Conservation (phyloP, 805 yeast genomes). For the Starmerella sirachaensis region DNA sequence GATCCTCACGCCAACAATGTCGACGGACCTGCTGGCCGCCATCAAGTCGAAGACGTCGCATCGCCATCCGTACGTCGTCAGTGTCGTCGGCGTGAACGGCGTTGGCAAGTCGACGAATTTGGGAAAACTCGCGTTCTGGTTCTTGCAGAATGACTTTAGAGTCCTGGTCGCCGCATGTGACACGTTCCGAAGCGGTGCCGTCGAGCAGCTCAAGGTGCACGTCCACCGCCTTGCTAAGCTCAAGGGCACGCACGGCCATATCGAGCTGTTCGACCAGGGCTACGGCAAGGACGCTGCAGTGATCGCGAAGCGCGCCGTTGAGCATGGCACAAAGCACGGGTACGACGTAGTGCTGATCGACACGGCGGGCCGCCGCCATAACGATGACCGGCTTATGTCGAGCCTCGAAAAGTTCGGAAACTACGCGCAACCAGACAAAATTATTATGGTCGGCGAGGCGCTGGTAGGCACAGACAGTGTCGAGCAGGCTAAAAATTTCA, state of each 20-base stretch:
- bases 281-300: constrained; percentile 97
- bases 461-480: constrained; percentile 95
- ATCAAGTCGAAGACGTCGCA: constrained; percentile 37
- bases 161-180: constrained; percentile 94
- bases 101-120: constrained; percentile 95
- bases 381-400: constrained; percentile 89
- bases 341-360: constrained; percentile 87
- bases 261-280: constrained; percentile 85
- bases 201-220: constrained; percentile 92
- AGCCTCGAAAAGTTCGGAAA: constrained; percentile 90
- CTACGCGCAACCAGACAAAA: constrained; percentile 89
- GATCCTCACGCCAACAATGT: constrained; percentile 81
- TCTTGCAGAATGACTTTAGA: constrained; percentile 73
- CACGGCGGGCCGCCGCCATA: constrained; percentile 96
- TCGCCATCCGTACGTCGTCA: constrained; percentile 72
- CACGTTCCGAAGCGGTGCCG: constrained; percentile 96
- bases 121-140: constrained; percentile 91
- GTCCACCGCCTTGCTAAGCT: constrained; percentile 69
- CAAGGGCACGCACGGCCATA: constrained; percentile 33
- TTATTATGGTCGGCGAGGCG: constrained; percentile 98
- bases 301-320: constrained; percentile 83
- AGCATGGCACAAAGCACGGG: constrained; percentile 53
- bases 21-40: constrained; percentile 74
- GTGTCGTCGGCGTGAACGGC: constrained; percentile 96
- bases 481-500: constrained; percentile 85